Conservation (phyloP, 768 basidiomycete species). For the Pisolithus marmoratus region DNA sequence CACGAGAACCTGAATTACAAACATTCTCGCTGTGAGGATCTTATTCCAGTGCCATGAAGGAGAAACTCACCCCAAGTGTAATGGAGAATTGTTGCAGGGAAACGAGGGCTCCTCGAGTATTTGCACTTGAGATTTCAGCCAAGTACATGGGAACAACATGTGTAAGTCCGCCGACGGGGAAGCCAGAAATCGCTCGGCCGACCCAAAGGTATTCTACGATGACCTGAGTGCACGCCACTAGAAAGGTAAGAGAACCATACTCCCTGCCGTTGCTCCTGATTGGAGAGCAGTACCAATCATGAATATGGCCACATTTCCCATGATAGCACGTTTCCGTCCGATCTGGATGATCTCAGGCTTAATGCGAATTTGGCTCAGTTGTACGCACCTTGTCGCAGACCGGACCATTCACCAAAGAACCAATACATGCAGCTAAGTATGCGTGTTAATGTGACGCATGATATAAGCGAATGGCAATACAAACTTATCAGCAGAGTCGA, state of each 20-base stretch:
- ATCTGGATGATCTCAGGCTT: slow-evolving; percentile 10
- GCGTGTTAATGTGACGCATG: slow-evolving; percentile 3
- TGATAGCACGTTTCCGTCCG: slow-evolving; percentile 22
- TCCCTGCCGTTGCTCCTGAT: slow-evolving; percentile 21
- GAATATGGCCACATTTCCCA: slow-evolving; percentile 24
- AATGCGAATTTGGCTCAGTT: background rate
- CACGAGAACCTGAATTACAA: slow-evolving; percentile 18
- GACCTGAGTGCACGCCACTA: background rate
- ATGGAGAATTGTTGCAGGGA: slow-evolving; percentile 32
- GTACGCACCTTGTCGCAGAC: slow-evolving; percentile 24
- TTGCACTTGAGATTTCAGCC: slow-evolving; percentile 35
- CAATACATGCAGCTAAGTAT: slow-evolving; percentile 23
- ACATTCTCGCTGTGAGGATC: background rate
- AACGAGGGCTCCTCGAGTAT: slow-evolving; percentile 32
- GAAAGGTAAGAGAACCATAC: slow-evolving; percentile 5
- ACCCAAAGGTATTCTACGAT: slow-evolving; percentile 21
- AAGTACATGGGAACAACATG: slow-evolving; percentile 30
- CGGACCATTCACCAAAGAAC: slow-evolving; percentile 25
- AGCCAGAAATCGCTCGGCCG: slow-evolving; percentile 21
- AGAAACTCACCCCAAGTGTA: slow-evolving; percentile 26
- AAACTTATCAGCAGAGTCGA: slow-evolving; percentile 22
- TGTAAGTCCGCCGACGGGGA: slow-evolving; percentile 16
- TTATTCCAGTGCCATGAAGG: background rate
- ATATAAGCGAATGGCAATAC: slow-evolving; percentile 2
- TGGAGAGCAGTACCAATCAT: slow-evolving; percentile 26